These are phyloP conservation scores for Hygrophila difformis DNA, from an alignment of 257 asterid genomes.

Conservation along the genomic window DNA sequence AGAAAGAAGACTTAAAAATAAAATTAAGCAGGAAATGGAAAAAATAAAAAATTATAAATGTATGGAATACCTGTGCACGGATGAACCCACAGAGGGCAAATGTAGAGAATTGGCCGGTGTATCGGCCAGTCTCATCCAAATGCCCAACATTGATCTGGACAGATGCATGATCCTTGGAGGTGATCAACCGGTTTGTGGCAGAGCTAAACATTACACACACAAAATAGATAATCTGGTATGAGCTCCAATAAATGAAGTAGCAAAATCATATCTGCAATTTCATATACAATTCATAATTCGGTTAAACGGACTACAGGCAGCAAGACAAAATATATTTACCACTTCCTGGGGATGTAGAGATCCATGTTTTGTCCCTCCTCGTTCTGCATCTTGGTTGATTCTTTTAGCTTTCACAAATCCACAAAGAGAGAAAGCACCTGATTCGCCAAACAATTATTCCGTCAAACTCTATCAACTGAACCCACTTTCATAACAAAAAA, in stretches of 20 bases:
- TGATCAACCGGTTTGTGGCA: slow-evolving; percentile 78
- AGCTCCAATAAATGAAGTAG: neutral
- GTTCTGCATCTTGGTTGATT: slow-evolving; percentile 48
- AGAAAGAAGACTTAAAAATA: too few relatives aligned
- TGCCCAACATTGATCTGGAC: slow-evolving; percentile 79
- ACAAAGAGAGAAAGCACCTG: too few relatives aligned
- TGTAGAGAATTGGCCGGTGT: slow-evolving; percentile 58
- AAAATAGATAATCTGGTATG: neutral
- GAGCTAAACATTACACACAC: slow-evolving; percentile 42
- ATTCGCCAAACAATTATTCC: too few relatives aligned
- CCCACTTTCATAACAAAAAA: too few relatives aligned
- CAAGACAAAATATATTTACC: slow-evolving; percentile 17
- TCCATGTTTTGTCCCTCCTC: slow-evolving; percentile 64
- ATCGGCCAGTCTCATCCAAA: slow-evolving; percentile 63
- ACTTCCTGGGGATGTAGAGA: slow-evolving; percentile 58
- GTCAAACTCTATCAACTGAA: too few relatives aligned
- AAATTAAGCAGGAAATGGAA: too few relatives aligned
- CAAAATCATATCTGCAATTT: neutral
- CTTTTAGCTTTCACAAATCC: too few relatives aligned
- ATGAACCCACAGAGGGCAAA: slow-evolving; percentile 81
- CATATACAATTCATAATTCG: neutral
- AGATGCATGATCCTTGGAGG: slow-evolving; percentile 90
- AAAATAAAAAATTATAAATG: too few relatives aligned
- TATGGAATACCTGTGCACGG: slow-evolving; percentile 94
- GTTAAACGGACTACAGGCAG: neutral